Evolutionary conservation across 768 basidiomycete species (phyloP), one percentile per base, ranked within the genome.

Genomic region (Pilatotrama ljubarskyi): DNA sequence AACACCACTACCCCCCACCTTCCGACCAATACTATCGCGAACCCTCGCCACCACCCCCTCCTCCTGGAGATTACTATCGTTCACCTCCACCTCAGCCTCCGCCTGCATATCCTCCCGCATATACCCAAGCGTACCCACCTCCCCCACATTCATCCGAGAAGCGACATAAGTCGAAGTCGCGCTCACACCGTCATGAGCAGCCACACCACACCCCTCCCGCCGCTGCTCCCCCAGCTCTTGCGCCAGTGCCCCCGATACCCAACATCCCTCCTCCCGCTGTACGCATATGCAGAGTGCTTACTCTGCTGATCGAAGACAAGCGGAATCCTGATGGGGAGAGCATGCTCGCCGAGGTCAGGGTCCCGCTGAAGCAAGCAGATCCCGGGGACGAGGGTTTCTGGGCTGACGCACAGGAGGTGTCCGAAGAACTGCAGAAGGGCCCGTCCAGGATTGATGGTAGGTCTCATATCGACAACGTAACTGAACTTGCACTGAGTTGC

Each of bases 401-500:
- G 89, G 88, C 83, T 6, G 83, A 88, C 68, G 87, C 88, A 2
- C 77, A 79, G 62, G 83, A 88, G 36, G 75, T 91, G 75, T 78
- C 80, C 46, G 73, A 80, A 13, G 76, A 78, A 58, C 76, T 91
- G 22, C 89, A 91, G 69, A 64, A 70, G 0, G 78, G 84, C 24
- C 84, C 88, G 11, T 82, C 85, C 11, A 77, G 87, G 60, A 85
- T 91, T 52, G 89, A 91, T 70, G 89, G 89, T 87, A 54, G 46
- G 66, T 47, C 7, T 60, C 9, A n/a, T 2, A 24, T 50, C 17
- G 17, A 15, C 20, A 7, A 2, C 37, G 18, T 25, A n/a, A 10
- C 26, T 3, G 15, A 18, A 1, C 5, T 11, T 25, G 29, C 47
- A 20, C 42, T 50, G 26, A 56, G 8, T 2, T 2, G 13, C 14